phyloP scores from a whole-genome alignment of 2,329 filamentous ascomycete species.

The Stemphylium vesicarium region DNA sequence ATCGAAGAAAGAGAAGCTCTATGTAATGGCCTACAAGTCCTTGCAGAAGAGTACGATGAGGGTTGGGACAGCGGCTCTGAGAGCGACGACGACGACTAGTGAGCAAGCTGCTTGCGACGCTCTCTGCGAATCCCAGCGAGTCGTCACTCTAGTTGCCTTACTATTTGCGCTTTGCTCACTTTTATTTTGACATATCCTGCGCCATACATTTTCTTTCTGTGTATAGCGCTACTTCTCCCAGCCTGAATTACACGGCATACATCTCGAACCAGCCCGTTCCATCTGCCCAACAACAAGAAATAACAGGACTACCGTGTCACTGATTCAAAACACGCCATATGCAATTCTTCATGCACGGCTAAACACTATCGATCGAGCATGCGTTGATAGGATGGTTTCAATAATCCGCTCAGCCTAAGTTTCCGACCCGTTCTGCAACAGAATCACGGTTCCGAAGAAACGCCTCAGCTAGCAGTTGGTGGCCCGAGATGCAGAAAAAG shows the following conservation, averaged over 20 bases:
- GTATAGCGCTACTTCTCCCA: neutral
- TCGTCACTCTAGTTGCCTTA: constrained; percentile 43
- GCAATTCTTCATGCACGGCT: constrained; percentile 14
- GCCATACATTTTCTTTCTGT: neutral
- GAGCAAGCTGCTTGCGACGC: constrained; percentile 56
- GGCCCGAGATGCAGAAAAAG: no score
- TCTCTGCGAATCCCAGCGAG: constrained; percentile 52
- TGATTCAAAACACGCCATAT: no score
- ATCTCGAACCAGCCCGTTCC: neutral
- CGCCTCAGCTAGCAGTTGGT: no score
- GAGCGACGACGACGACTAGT: constrained; percentile 71
- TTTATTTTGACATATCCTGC: neutral
- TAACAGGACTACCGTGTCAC: neutral
- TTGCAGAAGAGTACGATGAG: constrained; percentile 87
- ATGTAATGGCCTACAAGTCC: constrained; percentile 79
- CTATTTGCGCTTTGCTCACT: neutral
- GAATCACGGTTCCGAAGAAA: no score
- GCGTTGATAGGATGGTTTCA: constrained; percentile 20
- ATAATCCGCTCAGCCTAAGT: constrained; percentile 15
- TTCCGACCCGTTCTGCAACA: no score
- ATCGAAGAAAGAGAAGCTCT: constrained; percentile 84
- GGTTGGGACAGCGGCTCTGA: constrained; percentile 76
- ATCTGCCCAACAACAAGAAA: neutral
- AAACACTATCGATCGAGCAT: constrained; percentile 29
- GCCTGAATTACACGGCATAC: neutral